Evolutionary conservation across 148 eudicot species (phyloP).

Genomic region (Fagopyrum esculentum): DNA sequence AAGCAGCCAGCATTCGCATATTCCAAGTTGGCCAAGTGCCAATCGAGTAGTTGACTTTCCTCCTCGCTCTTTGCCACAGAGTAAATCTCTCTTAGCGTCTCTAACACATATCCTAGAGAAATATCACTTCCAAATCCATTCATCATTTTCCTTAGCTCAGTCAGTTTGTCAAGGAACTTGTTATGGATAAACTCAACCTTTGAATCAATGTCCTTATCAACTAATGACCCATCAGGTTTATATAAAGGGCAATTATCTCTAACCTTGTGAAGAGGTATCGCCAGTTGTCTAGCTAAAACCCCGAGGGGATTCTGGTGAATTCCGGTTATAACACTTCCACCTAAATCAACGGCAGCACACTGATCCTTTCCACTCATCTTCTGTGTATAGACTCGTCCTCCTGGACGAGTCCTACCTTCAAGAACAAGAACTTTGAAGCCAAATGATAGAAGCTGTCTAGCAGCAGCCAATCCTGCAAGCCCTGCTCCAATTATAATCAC

Average conservation of each 20-base stretch:
- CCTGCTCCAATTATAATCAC: constrained; percentile 89
- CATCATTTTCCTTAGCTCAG: constrained; percentile 61
- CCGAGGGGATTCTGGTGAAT: constrained; percentile 93
- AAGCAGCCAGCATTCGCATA: constrained; percentile 97
- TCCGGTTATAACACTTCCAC: constrained; percentile 94
- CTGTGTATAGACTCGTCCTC: constrained; percentile 89
- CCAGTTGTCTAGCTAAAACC: constrained; percentile 81
- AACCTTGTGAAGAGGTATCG: constrained; percentile 86
- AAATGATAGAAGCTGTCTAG: constrained; percentile 77
- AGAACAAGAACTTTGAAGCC: constrained; percentile 79
- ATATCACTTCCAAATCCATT: constrained; percentile 64
- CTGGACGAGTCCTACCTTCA: constrained; percentile 86
- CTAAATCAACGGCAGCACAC: constrained; percentile 73
- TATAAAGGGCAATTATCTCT: constrained; percentile 87
- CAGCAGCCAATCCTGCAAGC: constrained; percentile 92
- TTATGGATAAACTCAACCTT: constrained; percentile 58
- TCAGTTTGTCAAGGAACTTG: constrained; percentile 72
- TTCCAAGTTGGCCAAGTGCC: constrained; percentile 93
- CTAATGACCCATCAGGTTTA: constrained; percentile 60
- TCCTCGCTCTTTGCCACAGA: constrained; percentile 63
- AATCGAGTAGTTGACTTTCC: constrained; percentile 79
- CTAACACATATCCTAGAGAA: constrained; percentile 72
- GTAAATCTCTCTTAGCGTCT: constrained; percentile 55
- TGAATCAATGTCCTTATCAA: constrained; percentile 51
- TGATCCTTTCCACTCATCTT: constrained; percentile 58